Evolutionary conservation across 2,329 filamentous ascomycete genomes (phyloP).

Genomic region (Achaetomium macrosporum): DNA sequence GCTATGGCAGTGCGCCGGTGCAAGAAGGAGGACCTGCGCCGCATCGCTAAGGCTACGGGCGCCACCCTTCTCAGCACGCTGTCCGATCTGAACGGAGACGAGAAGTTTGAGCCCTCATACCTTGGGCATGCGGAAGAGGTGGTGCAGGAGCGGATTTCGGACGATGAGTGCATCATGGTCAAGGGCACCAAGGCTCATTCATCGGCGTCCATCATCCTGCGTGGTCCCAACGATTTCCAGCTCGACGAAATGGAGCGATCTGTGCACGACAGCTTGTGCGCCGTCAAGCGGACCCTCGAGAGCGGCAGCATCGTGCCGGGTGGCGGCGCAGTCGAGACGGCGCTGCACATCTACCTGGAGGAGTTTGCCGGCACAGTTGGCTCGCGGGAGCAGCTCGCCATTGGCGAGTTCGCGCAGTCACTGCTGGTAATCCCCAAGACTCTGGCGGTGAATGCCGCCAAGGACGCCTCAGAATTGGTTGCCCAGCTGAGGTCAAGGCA

Average conservation of each 20-base stretch:
- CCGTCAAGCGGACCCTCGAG: slow-evolving; percentile 94
- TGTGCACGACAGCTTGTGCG: slow-evolving; percentile 91
- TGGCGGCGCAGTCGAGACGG: slow-evolving; percentile 96
- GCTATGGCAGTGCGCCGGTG: slow-evolving; percentile 94
- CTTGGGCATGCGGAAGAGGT: slow-evolving; percentile 93
- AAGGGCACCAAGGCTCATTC: slow-evolving; percentile 94
- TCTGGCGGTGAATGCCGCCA: slow-evolving; percentile 91
- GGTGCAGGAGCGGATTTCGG: slow-evolving; percentile 95
- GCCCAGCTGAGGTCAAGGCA: slow-evolving; percentile 93
- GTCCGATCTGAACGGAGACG: slow-evolving; percentile 94
- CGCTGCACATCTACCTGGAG: slow-evolving; percentile 96
- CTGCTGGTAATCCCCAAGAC: slow-evolving; percentile 95
- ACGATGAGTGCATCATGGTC: slow-evolving; percentile 95
- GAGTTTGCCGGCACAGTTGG: slow-evolving; percentile 97
- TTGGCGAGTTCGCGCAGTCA: slow-evolving; percentile 93
- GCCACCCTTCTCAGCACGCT: slow-evolving; percentile 89
- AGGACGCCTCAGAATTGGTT: slow-evolving; percentile 90
- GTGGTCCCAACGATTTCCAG: slow-evolving; percentile 91
- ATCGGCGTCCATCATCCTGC: slow-evolving; percentile 91
- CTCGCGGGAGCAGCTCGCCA: slow-evolving; percentile 93
- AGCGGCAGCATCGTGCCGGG: slow-evolving; percentile 95
- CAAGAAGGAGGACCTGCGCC: slow-evolving; percentile 96
- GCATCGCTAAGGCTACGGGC: slow-evolving; percentile 93
- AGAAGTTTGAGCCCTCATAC: slow-evolving; percentile 87
- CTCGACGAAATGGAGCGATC: slow-evolving; percentile 99